Evolutionary conservation across 208 protist genomes (phyloP).

Genomic region (Herpetomonas muscarum): DNA sequence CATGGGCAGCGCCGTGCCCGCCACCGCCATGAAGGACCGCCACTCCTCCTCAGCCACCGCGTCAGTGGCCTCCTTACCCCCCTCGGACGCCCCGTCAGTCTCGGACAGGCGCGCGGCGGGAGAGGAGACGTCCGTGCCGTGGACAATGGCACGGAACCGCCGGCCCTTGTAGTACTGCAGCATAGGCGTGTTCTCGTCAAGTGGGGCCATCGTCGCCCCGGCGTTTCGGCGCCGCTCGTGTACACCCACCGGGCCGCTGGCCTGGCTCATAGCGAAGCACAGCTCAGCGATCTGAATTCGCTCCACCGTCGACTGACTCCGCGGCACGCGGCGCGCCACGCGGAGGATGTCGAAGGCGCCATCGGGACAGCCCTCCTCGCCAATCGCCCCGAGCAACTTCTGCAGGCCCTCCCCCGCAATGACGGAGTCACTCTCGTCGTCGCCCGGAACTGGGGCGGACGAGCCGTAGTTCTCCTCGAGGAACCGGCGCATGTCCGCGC

Average conservation of each 20-base stretch:
- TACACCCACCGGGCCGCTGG: conserved; percentile 44
- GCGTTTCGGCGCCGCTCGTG: conserved; percentile 65
- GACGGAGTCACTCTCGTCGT: conserved; percentile 18
- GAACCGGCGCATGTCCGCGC: conserved; percentile 42
- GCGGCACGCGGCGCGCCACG: conserved; percentile 69
- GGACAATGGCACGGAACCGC: conserved; percentile 53
- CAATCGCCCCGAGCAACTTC: conserved; percentile 44
- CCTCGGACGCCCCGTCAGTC: not conserved
- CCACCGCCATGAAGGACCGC: conserved; percentile 42
- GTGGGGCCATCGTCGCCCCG: conserved; percentile 17
- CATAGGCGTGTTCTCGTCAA: conserved; percentile 58
- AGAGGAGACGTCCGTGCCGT: conserved; percentile 28
- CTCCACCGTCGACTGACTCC: conserved; percentile 68
- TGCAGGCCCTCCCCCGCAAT: conserved; percentile 54
- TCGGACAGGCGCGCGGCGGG: conserved; percentile 15
- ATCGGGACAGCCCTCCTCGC: conserved; percentile 39
- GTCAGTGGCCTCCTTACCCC: not conserved
- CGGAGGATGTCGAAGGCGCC: conserved; percentile 51
- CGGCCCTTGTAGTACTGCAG: conserved; percentile 78
- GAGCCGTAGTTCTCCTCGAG: conserved; percentile 24
- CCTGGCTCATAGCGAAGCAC: conserved; percentile 79
- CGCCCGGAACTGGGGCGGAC: not conserved
- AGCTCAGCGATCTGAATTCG: conserved; percentile 70
- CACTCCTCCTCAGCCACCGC: conserved; percentile 44
- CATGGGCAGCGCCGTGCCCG: conserved; percentile 80